Percentiles rank a stretch among this genome's conserved stretches.
Conservation (phyloP, 2,329 filamentous ascomycete genomes). For the Alternaria solani region DNA sequence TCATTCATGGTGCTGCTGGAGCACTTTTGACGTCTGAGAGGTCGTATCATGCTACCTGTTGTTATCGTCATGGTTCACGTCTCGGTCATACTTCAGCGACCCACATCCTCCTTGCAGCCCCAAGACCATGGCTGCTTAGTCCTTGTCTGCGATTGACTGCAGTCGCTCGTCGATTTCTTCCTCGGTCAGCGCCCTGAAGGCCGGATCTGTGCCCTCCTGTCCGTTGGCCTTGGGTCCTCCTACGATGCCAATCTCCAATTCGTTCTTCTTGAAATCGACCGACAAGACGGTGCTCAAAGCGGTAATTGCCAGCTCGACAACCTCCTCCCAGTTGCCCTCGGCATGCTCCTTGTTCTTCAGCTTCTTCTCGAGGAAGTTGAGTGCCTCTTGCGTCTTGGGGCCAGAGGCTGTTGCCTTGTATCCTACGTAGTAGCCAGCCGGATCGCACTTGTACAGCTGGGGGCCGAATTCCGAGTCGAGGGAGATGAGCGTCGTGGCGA, state of each 20-base stretch:
- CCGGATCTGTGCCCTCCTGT: conserved; percentile 78
- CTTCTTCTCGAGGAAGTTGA: conserved; percentile 99
- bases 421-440: conserved; percentile 95
- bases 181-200: conserved; percentile 89
- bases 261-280: conserved; percentile 99
- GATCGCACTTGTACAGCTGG: conserved; percentile 98
- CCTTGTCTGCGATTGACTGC: conserved; percentile 98
- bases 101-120: conserved; percentile 31
- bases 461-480: conserved; percentile 91
- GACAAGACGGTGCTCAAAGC: conserved; percentile 95
- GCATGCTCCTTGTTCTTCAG: conserved; percentile 98
- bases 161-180: conserved; percentile 98
- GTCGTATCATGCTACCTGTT: conserved; percentile 36
- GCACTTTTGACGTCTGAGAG: conserved; percentile 42
- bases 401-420: conserved; percentile 98
- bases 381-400: conserved; percentile 97
- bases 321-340: conserved; percentile 93
- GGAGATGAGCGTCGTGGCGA: conserved; percentile 93
- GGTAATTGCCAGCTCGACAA: conserved; percentile 95
- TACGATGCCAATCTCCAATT: conserved; percentile 97
- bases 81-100: conserved; percentile 34
- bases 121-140: conserved; percentile 64
- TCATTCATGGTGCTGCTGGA: conserved; percentile 39
- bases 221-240: conserved; percentile 85
- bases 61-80: conserved; percentile 35